Evolutionary conservation across 2,329 filamentous ascomycete genomes (phyloP), one percentile per base, ranked within the genome.

Genomic region (Sporothrix variecibatus): DNA sequence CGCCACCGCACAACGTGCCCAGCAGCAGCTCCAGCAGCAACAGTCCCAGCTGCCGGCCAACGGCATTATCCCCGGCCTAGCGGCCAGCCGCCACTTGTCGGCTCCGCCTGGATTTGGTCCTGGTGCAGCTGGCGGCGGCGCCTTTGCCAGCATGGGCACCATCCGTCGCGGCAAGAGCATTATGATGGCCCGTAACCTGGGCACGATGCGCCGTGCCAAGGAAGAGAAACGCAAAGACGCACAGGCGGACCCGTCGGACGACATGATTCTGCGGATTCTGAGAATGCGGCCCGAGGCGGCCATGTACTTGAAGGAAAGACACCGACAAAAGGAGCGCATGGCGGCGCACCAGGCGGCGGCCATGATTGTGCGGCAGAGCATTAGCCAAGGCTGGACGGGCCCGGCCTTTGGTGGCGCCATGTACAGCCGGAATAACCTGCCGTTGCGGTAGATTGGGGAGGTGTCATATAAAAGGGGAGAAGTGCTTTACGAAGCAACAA

Each of bases 201-300:
- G 96, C 64, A 98, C 96, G 8, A 98, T 99, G 94, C 92, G 91
- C 78, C 94, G 95, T 80, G 94, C 93, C 56, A 98, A 98, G 83
- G 94, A 97, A 81, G 95, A 97, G 83, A 98, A 97, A 85, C 88
- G 96, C 76, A 94, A 95, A 78, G 95, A 98, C 81, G 94, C 94
- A 1, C 96, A 99, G 81, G 95, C 96, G 0, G 96, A 98, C 81
- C 95, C 96, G 1, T 97, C 92, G 81, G 96, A 99, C 82, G 96
- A 99, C 81, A 98, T 98, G 93, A 98, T 99, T 77, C 83, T 99
- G 79, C 89, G 96, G 26, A 99, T 99, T 77, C 83, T 99, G 77
- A 89, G 96, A 71, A 99, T 99, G 96, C 87, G 96, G 72, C 94
- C 94, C 2, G 96, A 98, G 84, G 96, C 96, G 2, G 88, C 91